These are phyloP conservation scores for Picochlorum sp. DNA, from an alignment of 139 green algal genomes.

Conservation along the genomic window DNA sequence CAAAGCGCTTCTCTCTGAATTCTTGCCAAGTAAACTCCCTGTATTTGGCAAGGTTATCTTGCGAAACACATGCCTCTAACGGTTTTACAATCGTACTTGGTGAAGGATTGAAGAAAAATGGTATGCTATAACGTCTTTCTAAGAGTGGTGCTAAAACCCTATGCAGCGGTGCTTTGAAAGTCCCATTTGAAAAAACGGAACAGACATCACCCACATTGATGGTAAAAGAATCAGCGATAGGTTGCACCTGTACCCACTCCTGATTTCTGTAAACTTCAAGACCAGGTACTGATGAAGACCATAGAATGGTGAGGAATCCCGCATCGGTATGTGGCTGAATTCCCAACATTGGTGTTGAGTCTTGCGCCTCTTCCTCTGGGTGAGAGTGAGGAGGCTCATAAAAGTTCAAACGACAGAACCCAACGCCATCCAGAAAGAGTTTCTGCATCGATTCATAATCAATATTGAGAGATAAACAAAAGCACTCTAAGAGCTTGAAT, in stretches of 20 bases:
- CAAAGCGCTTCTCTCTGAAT: background rate
- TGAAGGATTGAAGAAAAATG: background rate
- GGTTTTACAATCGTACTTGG: background rate
- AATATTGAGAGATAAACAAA: background rate
- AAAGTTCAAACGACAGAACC: background rate
- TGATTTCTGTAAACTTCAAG: background rate
- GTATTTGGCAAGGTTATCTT: background rate
- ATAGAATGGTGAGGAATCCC: conserved; percentile 42
- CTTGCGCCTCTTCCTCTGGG: background rate
- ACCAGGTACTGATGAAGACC: background rate
- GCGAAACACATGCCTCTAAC: background rate
- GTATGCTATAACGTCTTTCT: background rate
- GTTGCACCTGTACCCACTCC: background rate
- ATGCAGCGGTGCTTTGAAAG: background rate
- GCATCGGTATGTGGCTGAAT: conserved; percentile 47
- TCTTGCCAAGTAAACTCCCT: background rate
- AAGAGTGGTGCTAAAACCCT: background rate
- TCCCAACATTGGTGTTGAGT: conserved; percentile 18
- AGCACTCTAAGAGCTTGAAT: background rate
- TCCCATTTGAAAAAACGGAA: background rate
- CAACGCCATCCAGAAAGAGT: background rate
- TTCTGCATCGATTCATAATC: background rate
- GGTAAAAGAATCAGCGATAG: background rate
- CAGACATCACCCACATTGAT: background rate
- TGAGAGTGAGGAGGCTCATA: background rate